Conservation (phyloP, 2,329 filamentous ascomycete species). For the Kalmusia sp. region DNA sequence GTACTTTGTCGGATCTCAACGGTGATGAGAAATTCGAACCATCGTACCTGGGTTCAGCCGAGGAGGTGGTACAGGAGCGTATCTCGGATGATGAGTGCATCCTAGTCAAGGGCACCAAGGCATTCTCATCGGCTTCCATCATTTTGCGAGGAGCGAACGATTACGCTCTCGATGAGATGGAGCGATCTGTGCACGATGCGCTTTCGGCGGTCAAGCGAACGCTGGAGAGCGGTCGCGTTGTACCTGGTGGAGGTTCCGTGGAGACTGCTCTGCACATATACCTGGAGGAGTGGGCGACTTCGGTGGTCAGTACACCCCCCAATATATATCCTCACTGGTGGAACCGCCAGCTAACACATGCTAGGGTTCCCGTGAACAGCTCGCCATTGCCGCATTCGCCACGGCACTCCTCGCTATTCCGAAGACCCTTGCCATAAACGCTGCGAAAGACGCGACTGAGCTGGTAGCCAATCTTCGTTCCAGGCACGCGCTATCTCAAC, state of each 20-base stretch:
- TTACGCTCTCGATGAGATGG: slow-evolving; percentile 98
- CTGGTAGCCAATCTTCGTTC: slow-evolving; percentile 94
- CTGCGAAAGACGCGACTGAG: slow-evolving; percentile 94
- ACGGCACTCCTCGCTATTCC: slow-evolving; percentile 93
- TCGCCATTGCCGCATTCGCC: slow-evolving; percentile 97
- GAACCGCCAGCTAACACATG: neutral
- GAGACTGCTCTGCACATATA: slow-evolving; percentile 99
- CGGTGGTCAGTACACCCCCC: slow-evolving; percentile 68
- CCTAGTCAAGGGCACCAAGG: slow-evolving; percentile 92
- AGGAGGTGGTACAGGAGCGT: slow-evolving; percentile 96
- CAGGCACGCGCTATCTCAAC: slow-evolving; percentile 91
- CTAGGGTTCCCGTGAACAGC: slow-evolving; percentile 88
- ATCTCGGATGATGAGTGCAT: slow-evolving; percentile 99
- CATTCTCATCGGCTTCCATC: slow-evolving; percentile 91
- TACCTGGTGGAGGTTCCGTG: slow-evolving; percentile 93
- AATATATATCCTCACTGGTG: neutral
- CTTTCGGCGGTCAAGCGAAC: slow-evolving; percentile 97
- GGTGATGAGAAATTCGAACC: slow-evolving; percentile 96
- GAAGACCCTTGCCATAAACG: slow-evolving; percentile 96
- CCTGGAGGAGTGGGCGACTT: slow-evolving; percentile 97
- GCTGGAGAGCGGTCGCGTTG: slow-evolving; percentile 93
- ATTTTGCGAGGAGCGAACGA: slow-evolving; percentile 96
- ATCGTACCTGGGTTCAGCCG: slow-evolving; percentile 86
- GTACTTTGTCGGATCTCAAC: slow-evolving; percentile 93
- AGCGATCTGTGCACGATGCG: slow-evolving; percentile 96